Evolutionary conservation across 2,329 filamentous ascomycete species (phyloP), one percentile per base, ranked within the genome.

Genomic region (Fusarium hainanense): DNA sequence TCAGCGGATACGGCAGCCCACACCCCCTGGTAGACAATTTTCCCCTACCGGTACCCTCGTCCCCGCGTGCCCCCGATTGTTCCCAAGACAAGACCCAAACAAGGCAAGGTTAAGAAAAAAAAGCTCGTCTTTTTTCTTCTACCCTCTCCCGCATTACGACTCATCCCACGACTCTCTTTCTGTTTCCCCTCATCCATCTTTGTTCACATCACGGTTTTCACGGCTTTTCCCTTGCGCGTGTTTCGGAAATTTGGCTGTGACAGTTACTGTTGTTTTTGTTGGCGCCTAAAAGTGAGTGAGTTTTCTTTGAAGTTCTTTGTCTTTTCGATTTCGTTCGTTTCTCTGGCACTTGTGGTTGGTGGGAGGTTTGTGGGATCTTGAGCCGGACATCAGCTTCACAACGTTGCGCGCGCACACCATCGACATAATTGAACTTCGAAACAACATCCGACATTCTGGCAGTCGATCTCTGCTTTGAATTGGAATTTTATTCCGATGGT

Each of bases 221-320:
- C 77, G 77, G 76, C 81, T 83, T 80, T 84, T 84, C 82, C 81
- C 79, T 82, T 82, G 77, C 80, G 80, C 80, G 79, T 81, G 78
- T 81, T 82, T 81, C 79, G 79, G 78, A 79, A 78, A 74, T 75
- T 81, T 80, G 78, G 77, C 79, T 80, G 75, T 80, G 77, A 80
- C 75, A 78, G 76, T 79, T 79, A 79, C 78, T 79, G 77, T 80
- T 80, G 80, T 82, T 83, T 80, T 83, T 83, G 79, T 80, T 81
- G 83, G 83, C 83, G 82, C 83, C 79, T 79, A 85, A 85, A 85
- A 85, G 84, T 85, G 79, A 85, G 84, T 85, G 69, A 71, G 66
- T 46, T 61, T 69, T 67, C 52, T 52, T 64, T 52, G 58, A 64
- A 47, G 55, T 37, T 52, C 54, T 48, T 50, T 41, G 55, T 67